Conservation (phyloP, 2,329 filamentous ascomycete genomes). For the Eutypella sp. region DNA sequence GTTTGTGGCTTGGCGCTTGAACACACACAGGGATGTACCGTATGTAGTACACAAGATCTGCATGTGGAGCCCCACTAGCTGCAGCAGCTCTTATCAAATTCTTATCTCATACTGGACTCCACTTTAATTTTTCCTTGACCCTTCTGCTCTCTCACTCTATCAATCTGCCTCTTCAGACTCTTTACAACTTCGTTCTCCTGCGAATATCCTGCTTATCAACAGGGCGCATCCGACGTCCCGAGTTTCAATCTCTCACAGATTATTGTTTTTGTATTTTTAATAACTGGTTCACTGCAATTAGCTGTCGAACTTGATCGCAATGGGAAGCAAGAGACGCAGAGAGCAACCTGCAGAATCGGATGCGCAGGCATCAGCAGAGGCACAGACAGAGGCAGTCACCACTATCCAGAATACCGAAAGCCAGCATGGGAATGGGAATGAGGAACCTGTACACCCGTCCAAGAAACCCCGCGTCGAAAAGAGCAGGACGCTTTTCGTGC, state of each 20-base stretch:
- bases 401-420: conserved; percentile 9
- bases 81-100: background rate
- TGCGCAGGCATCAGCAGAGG: background rate
- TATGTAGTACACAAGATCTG: too few species aligned
- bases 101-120: conserved; percentile 1
- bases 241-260: too few species aligned
- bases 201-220: too few species aligned
- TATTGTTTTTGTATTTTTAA: too few species aligned
- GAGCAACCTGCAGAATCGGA: conserved; percentile 9
- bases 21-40: too few species aligned
- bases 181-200: too few species aligned
- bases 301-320: background rate
- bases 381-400: conserved; percentile 1
- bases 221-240: too few species aligned
- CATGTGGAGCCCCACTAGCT: too few species aligned
- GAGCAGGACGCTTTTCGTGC: conserved; percentile 79
- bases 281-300: too few species aligned
- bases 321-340: conserved; percentile 15
- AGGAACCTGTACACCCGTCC: conserved; percentile 28
- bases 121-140: conserved; percentile 15
- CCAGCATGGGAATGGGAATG: conserved; percentile 19
- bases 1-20: too few species aligned
- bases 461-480: conserved; percentile 58
- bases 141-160: too few species aligned
- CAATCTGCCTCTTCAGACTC: too few species aligned